Evolutionary conservation across 2,329 filamentous ascomycete genomes (phyloP).

Genomic region (Pseudocercospora macadamiae): DNA sequence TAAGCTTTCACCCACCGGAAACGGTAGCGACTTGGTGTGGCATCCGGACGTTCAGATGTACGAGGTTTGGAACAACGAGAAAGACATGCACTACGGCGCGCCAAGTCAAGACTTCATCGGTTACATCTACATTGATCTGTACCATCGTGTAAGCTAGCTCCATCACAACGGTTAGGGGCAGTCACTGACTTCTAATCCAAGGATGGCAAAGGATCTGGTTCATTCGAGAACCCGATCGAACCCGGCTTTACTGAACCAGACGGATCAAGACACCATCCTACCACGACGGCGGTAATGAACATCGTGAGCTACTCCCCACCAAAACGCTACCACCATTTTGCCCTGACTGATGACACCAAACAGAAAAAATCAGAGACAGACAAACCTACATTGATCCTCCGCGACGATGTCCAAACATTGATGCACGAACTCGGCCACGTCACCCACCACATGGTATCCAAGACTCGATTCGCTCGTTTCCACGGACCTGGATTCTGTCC

Average conservation of each 20-base stretch:
- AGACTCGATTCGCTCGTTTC: neutral
- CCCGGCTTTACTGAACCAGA: slow-evolving; percentile 5
- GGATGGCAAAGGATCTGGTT: slow-evolving; percentile 6
- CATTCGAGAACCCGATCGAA: slow-evolving; percentile 6
- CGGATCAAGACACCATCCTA: slow-evolving; percentile 17
- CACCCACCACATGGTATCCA: neutral
- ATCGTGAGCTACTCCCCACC: neutral
- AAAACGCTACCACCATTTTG: neutral
- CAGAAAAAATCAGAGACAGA: neutral
- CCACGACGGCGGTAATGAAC: neutral
- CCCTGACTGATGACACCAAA: neutral
- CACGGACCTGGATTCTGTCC: neutral
- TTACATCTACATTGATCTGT: slow-evolving; percentile 11
- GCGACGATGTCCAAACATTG: slow-evolving; percentile 1
- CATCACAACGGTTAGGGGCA: neutral
- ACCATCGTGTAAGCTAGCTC: neutral
- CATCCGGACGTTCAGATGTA: slow-evolving; percentile 1
- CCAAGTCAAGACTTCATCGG: neutral
- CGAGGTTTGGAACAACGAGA: slow-evolving; percentile 8
- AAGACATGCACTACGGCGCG: neutral
- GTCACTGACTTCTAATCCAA: neutral
- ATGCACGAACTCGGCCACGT: slow-evolving; percentile 20
- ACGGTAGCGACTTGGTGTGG: slow-evolving; percentile 7
- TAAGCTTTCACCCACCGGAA: neutral
- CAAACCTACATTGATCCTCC: slow-evolving; percentile 12